Conservation (phyloP, 2,329 filamentous ascomycete genomes). For the Aspergillus flavus region DNA sequence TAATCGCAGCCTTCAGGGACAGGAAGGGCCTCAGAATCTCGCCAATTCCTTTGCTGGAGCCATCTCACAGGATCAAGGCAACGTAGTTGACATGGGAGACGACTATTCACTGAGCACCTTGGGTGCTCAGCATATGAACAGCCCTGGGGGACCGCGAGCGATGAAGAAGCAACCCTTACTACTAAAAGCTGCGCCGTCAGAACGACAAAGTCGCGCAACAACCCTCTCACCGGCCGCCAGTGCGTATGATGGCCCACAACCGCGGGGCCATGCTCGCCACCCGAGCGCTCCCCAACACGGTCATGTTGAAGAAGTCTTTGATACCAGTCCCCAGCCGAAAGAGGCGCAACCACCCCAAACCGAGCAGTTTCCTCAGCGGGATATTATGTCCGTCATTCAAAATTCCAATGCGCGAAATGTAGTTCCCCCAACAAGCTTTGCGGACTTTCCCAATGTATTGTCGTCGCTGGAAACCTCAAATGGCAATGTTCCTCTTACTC, state of each 20-base stretch:
- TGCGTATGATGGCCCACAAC: slow-evolving; percentile 35
- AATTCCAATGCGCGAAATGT: slow-evolving; percentile 49
- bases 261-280: slow-evolving; percentile 34
- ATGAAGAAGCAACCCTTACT: slow-evolving; percentile 51
- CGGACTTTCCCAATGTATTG: slow-evolving; percentile 49
- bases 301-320: slow-evolving; percentile 49
- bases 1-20: slow-evolving; percentile 86
- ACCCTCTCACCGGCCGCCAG: slow-evolving; percentile 40
- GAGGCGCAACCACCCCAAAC: slow-evolving; percentile 21
- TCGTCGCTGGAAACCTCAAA: slow-evolving; percentile 48
- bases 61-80: slow-evolving; percentile 65
- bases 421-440: slow-evolving; percentile 38
- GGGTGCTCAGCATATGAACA: slow-evolving; percentile 33
- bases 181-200: slow-evolving; percentile 47
- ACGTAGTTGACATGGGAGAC: slow-evolving; percentile 66
- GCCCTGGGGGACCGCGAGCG: slow-evolving; percentile 41
- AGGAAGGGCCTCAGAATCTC: slow-evolving; percentile 73
- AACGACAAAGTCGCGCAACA: slow-evolving; percentile 33
- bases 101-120: slow-evolving; percentile 44
- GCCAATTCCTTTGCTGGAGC: slow-evolving; percentile 81
- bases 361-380: slow-evolving; percentile 39
- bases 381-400: slow-evolving; percentile 54
- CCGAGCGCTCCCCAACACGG: slow-evolving; percentile 34
- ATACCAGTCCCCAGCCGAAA: slow-evolving; percentile 38
- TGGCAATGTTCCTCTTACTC: slow-evolving; percentile 47